A percentile compares a stretch with the other conserved stretches of the same genome.
phyloP scores from a whole-genome alignment of 129 eudicot genomes.

The Escallonia rubra region DNA sequence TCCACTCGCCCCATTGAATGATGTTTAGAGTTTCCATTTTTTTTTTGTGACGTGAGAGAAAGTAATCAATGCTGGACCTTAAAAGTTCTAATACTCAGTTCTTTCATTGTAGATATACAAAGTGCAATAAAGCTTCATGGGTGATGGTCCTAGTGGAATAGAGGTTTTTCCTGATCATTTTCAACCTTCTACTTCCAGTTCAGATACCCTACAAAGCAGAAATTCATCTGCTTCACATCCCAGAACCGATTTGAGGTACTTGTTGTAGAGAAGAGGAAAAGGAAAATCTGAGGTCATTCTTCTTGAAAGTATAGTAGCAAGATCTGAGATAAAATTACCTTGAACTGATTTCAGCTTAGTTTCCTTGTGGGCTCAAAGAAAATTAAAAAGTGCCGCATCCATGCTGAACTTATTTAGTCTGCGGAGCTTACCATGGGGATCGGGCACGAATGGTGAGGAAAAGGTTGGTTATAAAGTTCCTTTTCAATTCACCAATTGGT shows the following conservation, averaged over 20 bases:
- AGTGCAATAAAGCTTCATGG: constrained; percentile 50
- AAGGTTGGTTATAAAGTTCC: constrained; percentile 51
- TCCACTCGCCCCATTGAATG: no score
- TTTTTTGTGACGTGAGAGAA: neutral
- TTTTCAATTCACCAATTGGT: neutral
- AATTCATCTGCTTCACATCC: constrained; percentile 25
- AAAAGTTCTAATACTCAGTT: neutral
- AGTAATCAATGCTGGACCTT: neutral
- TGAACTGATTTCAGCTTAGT: constrained; percentile 19
- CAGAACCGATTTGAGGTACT: constrained; percentile 40
- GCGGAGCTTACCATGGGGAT: constrained; percentile 51
- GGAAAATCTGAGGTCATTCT: neutral
- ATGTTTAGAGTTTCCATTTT: no score
- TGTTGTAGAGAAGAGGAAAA: neutral
- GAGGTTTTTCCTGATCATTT: constrained; percentile 72
- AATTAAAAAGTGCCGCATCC: constrained; percentile 65
- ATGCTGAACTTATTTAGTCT: constrained; percentile 68
- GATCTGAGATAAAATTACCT: neutral
- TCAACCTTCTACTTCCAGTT: constrained; percentile 51
- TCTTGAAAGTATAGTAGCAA: constrained; percentile 4
- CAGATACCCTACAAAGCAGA: constrained; percentile 26
- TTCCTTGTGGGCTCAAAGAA: constrained; percentile 40
- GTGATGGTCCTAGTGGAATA: constrained; percentile 83
- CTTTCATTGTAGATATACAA: constrained; percentile 3
- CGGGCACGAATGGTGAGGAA: constrained; percentile 52